Percentiles rank a stretch among this genome's conserved stretches.
These are phyloP conservation scores for Colletotrichum costaricense DNA, from an alignment of 2,329 filamentous ascomycete species.

Conservation along the genomic window DNA sequence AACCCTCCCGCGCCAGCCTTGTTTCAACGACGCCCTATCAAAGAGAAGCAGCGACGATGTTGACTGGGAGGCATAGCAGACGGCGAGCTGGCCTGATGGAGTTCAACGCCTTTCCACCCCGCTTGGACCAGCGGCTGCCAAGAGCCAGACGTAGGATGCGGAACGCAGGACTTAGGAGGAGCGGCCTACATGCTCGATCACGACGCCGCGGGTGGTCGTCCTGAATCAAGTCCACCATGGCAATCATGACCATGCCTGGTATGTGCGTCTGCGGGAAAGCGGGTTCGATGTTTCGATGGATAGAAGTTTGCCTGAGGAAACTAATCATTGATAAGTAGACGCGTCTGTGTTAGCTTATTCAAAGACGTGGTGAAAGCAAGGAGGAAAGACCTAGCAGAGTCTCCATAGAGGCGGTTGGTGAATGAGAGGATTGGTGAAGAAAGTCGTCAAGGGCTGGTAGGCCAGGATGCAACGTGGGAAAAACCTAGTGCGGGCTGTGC, in stretches of 20 bases:
- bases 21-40: slow-evolving; percentile 28
- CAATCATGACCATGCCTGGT: not conserved
- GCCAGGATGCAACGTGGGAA: slow-evolving; percentile 35
- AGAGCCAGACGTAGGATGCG: not conserved
- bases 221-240: not conserved
- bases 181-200: not conserved
- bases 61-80: slow-evolving; percentile 1
- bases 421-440: slow-evolving; percentile 19
- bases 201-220: not conserved
- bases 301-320: not conserved
- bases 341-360: not conserved
- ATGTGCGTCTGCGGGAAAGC: slow-evolving; percentile 14
- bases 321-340: not conserved
- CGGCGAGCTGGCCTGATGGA: not conserved
- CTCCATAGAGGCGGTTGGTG: slow-evolving; percentile 1
- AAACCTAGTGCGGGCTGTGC: slow-evolving; percentile 28
- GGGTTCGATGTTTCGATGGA: slow-evolving; percentile 4
- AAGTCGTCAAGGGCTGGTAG: slow-evolving; percentile 25
- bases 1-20: slow-evolving; percentile 19
- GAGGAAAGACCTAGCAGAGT: slow-evolving; percentile 4
- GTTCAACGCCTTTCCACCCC: not conserved
- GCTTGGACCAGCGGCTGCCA: not conserved
- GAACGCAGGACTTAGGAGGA: not conserved
- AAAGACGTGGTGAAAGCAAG: not conserved
- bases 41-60: not conserved